Evolutionary conservation across 1,139 yeast species (phyloP), one percentile per base, ranked within the genome.

Genomic region (Kurtzmaniella quercitrusa): DNA sequence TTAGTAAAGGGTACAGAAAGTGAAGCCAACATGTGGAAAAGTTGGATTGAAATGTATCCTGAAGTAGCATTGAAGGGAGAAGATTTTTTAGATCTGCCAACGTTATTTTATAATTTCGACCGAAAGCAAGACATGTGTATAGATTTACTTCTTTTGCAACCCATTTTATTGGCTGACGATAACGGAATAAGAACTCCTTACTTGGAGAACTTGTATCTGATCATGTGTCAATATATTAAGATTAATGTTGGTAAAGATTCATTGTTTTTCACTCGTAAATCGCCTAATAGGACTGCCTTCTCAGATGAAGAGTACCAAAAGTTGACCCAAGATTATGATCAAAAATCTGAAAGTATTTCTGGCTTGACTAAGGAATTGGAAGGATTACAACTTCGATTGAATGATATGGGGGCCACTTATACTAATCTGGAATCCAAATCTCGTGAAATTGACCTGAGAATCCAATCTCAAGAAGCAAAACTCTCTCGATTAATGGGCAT

Each of bases 151-250:
- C 66, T 90, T 46, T 72, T 90, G 48, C 95, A 89, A 59, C 96
- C 96, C 3, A 90, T 90, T 46, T 69, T 90, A 45, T 68, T 89
- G 47, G 95, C 94, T 15, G 96, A 89, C 63, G 96, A 89, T 60
- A 78, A 79, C 57, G 83, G 86, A 39, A 82, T 89, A 44, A 83
- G 87, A 59, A 87, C 96, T 1, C 96, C 97, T 2, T 90, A 90
- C 59, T 73, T 90, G 62, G 97, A 90, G 63, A 87, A 88, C 55
- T 68, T 88, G 47, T 90, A 88, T 60, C 89, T 96, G 2, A 77
- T 84, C 47, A 70, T 87, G 72, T 82, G 88, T 52, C 95, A 86
- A 58, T 75, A 73, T 46, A 73, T 73, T 45, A 78, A 74, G 50
- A 60, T 82, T 41, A 84, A 81, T 9, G 55, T 52, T 11, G 43